Evolutionary conservation across 2,329 filamentous ascomycete genomes (phyloP), one percentile per base, ranked within the genome.

Genomic region (Fusarium verticillioides): DNA sequence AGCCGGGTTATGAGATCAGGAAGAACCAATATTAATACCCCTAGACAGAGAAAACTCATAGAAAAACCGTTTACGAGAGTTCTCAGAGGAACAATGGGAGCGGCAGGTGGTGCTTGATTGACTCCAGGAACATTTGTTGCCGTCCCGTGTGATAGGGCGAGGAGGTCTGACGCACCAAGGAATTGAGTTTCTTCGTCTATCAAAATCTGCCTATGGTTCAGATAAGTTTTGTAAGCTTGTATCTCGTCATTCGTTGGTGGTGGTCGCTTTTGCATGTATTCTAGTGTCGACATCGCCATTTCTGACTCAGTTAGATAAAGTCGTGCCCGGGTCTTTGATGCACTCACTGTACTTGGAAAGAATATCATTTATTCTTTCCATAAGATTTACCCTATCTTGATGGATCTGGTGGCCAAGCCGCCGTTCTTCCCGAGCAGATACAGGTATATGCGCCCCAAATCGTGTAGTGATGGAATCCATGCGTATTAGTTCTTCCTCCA

Each of bases 401-500:
- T 71, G 63, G 19, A 66, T 42, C 16, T 44, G 54, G 26, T 47
- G 47, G 5, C 39, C 28, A 5, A 42, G 36, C 18, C 9, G 18
- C 39, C 60, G 60, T 36, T 74, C 72, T 47, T 74, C 72, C 43
- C 67, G 52, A n/a, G 32, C 37, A 30, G 72, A 74, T 30, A 68
- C 60, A 50, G 66, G n/a, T 53, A 71, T 58, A 36, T 36, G 50
- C 4, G 36, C 66, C n/a, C 84, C 76, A 2, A 83, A 81, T 7
- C 85, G 80, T 0, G 88, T 88, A 74, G 90, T 88, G 2, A 83
- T 82, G 26, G 83, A 83, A 77, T 97, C 95, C 2, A 96, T 82
- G 1, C 86, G 85, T 23, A 89, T 88, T 2, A 98, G 87, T 64
- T 95, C 90, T 77, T 94, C 91, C 81, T 97, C 95, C 42, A 97